Percentiles rank a stretch among this genome's conserved stretches.
Evolutionary conservation across 73 alveolate species (phyloP).

Genomic region (Durusdinium trenchii): DNA sequence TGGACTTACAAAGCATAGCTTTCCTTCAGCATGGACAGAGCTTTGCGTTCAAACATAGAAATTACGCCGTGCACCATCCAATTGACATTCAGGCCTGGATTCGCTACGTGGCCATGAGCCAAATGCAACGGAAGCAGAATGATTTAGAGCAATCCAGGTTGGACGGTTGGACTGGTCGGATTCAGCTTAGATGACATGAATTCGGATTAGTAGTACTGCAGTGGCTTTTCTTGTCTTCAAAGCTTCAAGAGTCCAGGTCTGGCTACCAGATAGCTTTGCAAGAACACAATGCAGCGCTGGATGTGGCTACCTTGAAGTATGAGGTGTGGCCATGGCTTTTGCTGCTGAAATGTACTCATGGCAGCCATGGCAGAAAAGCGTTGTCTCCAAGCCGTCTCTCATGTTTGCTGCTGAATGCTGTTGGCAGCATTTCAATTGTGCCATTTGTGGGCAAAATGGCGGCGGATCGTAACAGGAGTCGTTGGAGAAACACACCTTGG

Average conservation of each 20-base stretch:
- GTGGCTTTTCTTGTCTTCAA: neutral
- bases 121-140: conserved; percentile 38
- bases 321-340: conserved; percentile 9
- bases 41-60: neutral
- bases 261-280: conserved; percentile 62
- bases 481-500: conserved; percentile 40
- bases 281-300: conserved; percentile 83
- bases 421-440: no score
- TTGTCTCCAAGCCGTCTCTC: no score
- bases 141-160: conserved; percentile 77
- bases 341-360: neutral
- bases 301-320: conserved; percentile 36
- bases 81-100: conserved; percentile 82
- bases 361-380: no score
- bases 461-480: no score
- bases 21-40: neutral
- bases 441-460: no score
- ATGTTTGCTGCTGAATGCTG: no score
- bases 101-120: conserved; percentile 60
- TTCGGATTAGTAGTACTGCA: neutral
- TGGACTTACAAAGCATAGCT: neutral
- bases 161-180: no score
- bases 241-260: neutral
- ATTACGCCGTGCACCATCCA: no score
- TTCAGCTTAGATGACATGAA: neutral